phyloP scores from a whole-genome alignment of 352 stramenopile genomes.

The Pythium aphanidermatum region DNA sequence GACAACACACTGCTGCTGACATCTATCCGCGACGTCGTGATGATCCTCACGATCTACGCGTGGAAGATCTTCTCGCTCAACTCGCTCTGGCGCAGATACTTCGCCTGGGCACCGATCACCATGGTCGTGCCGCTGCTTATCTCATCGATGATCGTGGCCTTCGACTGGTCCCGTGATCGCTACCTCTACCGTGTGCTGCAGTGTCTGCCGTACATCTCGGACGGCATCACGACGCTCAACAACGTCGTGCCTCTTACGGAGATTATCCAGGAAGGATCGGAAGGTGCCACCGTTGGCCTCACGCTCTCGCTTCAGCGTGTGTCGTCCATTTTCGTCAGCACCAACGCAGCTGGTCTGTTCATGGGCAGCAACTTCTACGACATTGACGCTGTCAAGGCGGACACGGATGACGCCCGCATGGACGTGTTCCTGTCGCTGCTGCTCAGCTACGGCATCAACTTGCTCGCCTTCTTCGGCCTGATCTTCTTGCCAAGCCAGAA shows the following conservation, averaged over 20 bases:
- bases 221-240: constrained; percentile 48
- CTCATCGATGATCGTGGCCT: constrained; percentile 30
- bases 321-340: constrained; percentile 53
- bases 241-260: constrained; percentile 55
- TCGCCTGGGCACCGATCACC: constrained; percentile 40
- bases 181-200: constrained; percentile 57
- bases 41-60: constrained; percentile 42
- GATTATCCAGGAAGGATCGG: constrained; percentile 59
- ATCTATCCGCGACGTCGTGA: constrained; percentile 45
- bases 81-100: constrained; percentile 47
- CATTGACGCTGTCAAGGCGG: constrained; percentile 20
- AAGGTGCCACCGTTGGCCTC: constrained; percentile 53
- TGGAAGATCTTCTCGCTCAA: constrained; percentile 63
- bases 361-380: constrained; percentile 43
- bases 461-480: constrained; percentile 45
- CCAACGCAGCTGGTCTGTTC: constrained; percentile 40
- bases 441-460: constrained; percentile 49
- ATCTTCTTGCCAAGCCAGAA: constrained; percentile 31
- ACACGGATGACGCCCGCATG: constrained; percentile 27
- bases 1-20: constrained; percentile 42
- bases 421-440: constrained; percentile 50
- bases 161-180: constrained; percentile 39
- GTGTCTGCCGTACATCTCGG: constrained; percentile 37
- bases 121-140: constrained; percentile 46
- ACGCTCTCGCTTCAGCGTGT: constrained; percentile 51